Conservation (phyloP, 495 filamentous ascomycete species). For the Aspergillus steynii region DNA sequence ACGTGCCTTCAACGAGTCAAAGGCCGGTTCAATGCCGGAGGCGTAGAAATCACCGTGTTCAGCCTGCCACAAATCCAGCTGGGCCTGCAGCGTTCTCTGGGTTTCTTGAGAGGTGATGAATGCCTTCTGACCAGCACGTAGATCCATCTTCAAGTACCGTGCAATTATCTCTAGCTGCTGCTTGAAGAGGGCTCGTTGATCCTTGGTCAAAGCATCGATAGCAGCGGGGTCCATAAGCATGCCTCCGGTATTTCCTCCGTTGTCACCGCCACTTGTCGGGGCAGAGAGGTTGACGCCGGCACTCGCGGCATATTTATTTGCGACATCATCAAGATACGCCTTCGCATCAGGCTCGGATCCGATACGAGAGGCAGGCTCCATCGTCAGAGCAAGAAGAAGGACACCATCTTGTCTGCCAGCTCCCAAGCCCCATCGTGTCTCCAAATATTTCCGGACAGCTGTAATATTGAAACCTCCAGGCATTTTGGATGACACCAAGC, state of each 20-base stretch:
- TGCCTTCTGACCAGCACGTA: slow-evolving; percentile 92
- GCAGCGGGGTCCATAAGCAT: slow-evolving; percentile 99
- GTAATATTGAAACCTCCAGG: slow-evolving; percentile 99
- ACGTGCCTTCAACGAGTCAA: slow-evolving; percentile 89
- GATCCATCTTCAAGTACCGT: slow-evolving; percentile 94
- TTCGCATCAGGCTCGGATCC: slow-evolving; percentile 90
- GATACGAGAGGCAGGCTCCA: slow-evolving; percentile 85
- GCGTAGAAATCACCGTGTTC: slow-evolving; percentile 98
- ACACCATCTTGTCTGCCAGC: slow-evolving; percentile 90
- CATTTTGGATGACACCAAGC: slow-evolving; percentile 98
- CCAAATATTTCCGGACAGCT: slow-evolving; percentile 86
- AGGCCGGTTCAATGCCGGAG: slow-evolving; percentile 88
- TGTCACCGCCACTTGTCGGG: slow-evolving; percentile 72
- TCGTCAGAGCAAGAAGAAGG: slow-evolving; percentile 83
- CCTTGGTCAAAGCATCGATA: slow-evolving; percentile 94
- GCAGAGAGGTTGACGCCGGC: slow-evolving; percentile 85
- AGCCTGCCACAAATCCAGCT: slow-evolving; percentile 90
- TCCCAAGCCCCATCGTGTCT: slow-evolving; percentile 89
- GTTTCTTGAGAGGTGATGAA: slow-evolving; percentile 81
- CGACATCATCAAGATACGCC: slow-evolving; percentile 79
- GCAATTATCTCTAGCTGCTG: slow-evolving; percentile 95
- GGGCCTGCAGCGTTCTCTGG: slow-evolving; percentile 80
- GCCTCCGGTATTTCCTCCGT: slow-evolving; percentile 63
- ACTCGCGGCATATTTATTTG: slow-evolving; percentile 84
- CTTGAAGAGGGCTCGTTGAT: slow-evolving; percentile 92